Evolutionary conservation across 2,329 filamentous ascomycete species (phyloP), one percentile per base, ranked within the genome.

Genomic region (Diaporthe citrichinensis): DNA sequence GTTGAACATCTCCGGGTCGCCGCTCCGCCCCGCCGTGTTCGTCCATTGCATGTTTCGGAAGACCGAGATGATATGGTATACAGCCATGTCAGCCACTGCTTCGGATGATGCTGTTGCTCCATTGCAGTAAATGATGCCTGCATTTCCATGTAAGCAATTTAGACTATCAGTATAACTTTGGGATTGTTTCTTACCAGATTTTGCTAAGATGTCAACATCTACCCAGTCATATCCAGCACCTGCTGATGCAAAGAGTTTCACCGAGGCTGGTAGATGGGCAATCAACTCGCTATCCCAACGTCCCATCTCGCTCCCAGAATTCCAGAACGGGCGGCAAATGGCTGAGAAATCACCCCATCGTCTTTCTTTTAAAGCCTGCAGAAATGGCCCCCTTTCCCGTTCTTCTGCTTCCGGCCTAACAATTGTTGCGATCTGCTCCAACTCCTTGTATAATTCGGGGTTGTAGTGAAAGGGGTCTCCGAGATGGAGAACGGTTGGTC

Each of bases 201-300:
- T 90, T 1, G 91, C 91, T 23, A 87, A 89, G 23, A 91, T 89
- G 81, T 88, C 92, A 23, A 92, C 87, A 77, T 86, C 9, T 88
- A 90, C 61, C 91, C 91, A 93, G 81, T 93, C 91, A 80, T 91
- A 93, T 25, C 92, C 87, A 6, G 92, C 91, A 5, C 92, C 92
- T 8, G 92, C 92, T 71, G 88, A 91, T 61, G 92, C 90, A 44
- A 39, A 93, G 28, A 93, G 89, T 76, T 86, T 88, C 76, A 90
- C 87, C 0, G 87, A 88, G 1, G 81, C 68, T 0, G 91, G 91
- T 6, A 93, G 80, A 12, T 90, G 80, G 0, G 85, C 83, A 69
- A 93, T 89, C 28, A 93, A 79, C 76, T 93, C 91, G 15, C 81
- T 79, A 78, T 93, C 89, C 90, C 90, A 92, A 31, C 88, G 87